A percentile compares a stretch with the other conserved stretches of the same genome.
Evolutionary conservation across 2,329 filamentous ascomycete genomes (phyloP).

Genomic region (Aspergillus novoparasiticus): DNA sequence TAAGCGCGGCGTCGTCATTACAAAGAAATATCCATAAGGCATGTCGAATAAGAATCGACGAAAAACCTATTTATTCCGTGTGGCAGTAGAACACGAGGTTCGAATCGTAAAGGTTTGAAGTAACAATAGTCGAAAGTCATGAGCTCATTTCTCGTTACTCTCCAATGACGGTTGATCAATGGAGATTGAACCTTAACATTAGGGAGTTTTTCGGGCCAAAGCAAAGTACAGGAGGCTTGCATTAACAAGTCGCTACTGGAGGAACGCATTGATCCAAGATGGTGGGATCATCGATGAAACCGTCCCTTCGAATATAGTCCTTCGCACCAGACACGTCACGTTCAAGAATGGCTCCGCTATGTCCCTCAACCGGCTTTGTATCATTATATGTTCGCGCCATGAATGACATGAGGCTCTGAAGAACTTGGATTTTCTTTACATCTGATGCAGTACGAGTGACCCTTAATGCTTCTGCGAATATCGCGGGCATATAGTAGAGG

Average conservation of each 20-base stretch:
- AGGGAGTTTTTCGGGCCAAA: background rate
- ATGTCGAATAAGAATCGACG: background rate
- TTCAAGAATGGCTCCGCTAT: background rate
- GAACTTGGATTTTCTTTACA: background rate
- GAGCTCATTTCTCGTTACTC: background rate
- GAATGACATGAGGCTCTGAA: conserved; percentile 6
- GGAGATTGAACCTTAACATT: background rate
- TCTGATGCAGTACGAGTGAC: background rate
- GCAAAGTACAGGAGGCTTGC: background rate
- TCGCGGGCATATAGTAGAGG: conserved; percentile 12
- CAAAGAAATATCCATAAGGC: background rate
- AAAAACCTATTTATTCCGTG: background rate
- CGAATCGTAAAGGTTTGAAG: background rate
- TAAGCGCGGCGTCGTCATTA: background rate
- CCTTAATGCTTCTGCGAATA: conserved; percentile 7
- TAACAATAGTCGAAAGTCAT: background rate
- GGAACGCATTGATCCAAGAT: background rate
- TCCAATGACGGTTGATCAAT: background rate
- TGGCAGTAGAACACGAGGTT: background rate
- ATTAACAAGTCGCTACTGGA: background rate
- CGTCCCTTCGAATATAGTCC: background rate
- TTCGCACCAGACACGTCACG: conserved; percentile 7
- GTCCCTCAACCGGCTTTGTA: background rate
- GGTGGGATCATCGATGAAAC: background rate
- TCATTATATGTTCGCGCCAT: conserved; percentile 7